Percentiles rank a stretch among this genome's conserved stretches.
phyloP scores from a whole-genome alignment of 2,329 filamentous ascomycete species.

The Pezicula radicicola region DNA sequence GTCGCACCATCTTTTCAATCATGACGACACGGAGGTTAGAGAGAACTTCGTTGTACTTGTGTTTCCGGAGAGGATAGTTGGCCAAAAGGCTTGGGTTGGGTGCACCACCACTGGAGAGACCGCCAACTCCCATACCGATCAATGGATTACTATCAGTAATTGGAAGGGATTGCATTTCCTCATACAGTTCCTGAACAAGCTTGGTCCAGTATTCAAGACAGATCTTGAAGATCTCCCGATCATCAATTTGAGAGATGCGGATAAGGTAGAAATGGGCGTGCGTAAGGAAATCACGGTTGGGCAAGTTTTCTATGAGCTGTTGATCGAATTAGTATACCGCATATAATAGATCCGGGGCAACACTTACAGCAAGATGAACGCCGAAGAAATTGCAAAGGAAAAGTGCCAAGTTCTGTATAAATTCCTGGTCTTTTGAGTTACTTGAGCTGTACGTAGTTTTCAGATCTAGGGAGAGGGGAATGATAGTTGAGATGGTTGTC shows the following conservation, averaged over 20 bases:
- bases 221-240: slow-evolving; percentile 99
- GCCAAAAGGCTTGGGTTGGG: slow-evolving; percentile 80
- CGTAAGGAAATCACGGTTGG: slow-evolving; percentile 90
- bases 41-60: slow-evolving; percentile 94
- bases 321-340: slow-evolving; percentile 14
- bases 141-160: slow-evolving; percentile 91
- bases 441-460: slow-evolving; percentile 89
- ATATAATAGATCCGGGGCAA: not conserved
- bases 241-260: slow-evolving; percentile 96
- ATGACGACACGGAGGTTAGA: slow-evolving; percentile 95
- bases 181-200: slow-evolving; percentile 94
- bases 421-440: slow-evolving; percentile 92
- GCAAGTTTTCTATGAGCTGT: slow-evolving; percentile 89
- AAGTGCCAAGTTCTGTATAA: slow-evolving; percentile 92
- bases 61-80: slow-evolving; percentile 92
- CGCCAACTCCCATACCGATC: slow-evolving; percentile 69
- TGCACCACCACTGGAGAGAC: slow-evolving; percentile 75
- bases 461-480: slow-evolving; percentile 84
- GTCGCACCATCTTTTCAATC: slow-evolving; percentile 99
- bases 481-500: slow-evolving; percentile 88
- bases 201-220: slow-evolving; percentile 99
- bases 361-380: slow-evolving; percentile 76
- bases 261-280: slow-evolving; percentile 98
- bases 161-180: slow-evolving; percentile 96
- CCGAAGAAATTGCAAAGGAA: slow-evolving; percentile 98